Conservation (phyloP, 163 green algal genomes). For the Scenedesmus sp. region DNA sequence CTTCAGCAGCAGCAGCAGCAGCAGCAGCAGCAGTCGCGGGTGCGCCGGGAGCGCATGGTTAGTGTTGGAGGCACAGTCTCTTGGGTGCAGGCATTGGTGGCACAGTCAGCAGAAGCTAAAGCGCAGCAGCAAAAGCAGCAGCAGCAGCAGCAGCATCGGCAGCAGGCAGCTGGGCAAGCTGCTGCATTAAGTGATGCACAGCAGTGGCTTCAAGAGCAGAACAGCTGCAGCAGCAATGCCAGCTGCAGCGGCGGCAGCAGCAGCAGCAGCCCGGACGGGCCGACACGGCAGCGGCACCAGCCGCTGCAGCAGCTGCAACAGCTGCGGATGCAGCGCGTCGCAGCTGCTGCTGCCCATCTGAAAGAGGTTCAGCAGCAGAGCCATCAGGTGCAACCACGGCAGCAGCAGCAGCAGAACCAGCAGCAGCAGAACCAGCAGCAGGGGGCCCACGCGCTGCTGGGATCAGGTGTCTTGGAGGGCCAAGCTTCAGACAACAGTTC, state of each 20-base stretch:
- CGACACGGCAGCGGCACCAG: background rate
- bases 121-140: constrained; percentile 18
- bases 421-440: background rate
- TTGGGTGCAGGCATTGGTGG: constrained; percentile 11
- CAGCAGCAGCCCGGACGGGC: background rate
- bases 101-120: constrained; percentile 4
- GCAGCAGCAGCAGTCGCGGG: background rate
- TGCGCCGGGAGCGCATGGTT: background rate
- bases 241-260: background rate
- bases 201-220: background rate
- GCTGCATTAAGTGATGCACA: background rate
- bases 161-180: background rate
- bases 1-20: background rate
- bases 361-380: background rate
- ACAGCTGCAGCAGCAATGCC: background rate
- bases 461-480: background rate
- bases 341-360: background rate
- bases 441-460: background rate
- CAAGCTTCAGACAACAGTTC: background rate
- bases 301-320: constrained; percentile 20
- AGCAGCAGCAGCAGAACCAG: background rate
- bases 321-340: background rate
- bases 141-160: background rate
- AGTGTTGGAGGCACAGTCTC: background rate
- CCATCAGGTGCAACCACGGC: background rate